Base-by-base conservation (phyloP, 805 yeast genomes). In the Geotrichum ghanense region DNA sequence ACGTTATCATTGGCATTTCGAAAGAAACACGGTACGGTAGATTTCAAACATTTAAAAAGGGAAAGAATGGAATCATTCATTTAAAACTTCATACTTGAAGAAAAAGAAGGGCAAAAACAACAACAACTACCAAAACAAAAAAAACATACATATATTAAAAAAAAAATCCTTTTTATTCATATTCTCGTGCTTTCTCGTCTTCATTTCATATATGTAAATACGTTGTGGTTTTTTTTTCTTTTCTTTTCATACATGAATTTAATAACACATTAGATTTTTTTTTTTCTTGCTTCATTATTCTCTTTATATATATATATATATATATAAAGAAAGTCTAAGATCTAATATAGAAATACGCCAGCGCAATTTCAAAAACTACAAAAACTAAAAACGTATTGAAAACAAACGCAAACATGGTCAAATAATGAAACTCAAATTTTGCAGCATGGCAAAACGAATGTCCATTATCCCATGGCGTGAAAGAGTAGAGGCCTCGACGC, bases 1-100 rank as follows among this genome's bases (percentile, higher is more conserved):
- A 31, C 22, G 65, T 87, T 9, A 67, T 76, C 52, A 90, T 83
- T 0, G 71, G 86, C 31, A 69, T 84, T 3, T 76, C 90, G 37
- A 86, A 89, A 63, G 96, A 90, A 65, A 95, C 83, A 59, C 78
- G 83, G 60, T 70, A 85, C 48, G 97, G 96, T 34, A 79, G 97
- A 61, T 89, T 96, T 95, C 63, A 73, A 41, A 70, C 75, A 46
- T 70, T 74, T 16, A 50, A 48, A n/a, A 31, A 31, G 37, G 81
- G 83, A 24, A 76, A 90, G 62, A 86, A 84, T 64, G 86, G 86
- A 49, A 70, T 86, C 53, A 77, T 72, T 55, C 75, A 51, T 5
- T 57, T 31, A 16, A 31, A 31, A 12, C 17, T 31, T n/a, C 37
- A 31, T 12, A 31, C 37, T n/a, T 31, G 16, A 14, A 25, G 31